These are phyloP conservation scores for Fusarium sterilihyphosum DNA, from an alignment of 2,329 filamentous ascomycete species.

Conservation along the genomic window DNA sequence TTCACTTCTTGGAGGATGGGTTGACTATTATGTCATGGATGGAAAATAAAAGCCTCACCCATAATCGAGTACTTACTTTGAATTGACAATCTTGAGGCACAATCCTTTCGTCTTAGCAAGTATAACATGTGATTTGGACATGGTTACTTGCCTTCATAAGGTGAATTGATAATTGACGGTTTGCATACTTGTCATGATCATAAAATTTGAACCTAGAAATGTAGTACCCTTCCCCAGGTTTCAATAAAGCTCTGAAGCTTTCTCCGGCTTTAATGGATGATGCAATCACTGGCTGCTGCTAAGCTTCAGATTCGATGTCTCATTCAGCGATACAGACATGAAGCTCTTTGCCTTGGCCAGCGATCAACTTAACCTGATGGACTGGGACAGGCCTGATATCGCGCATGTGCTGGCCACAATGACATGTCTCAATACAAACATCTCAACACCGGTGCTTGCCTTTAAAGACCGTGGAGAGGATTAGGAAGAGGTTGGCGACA, in stretches of 20 bases:
- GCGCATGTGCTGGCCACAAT: background rate
- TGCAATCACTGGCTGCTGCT: background rate
- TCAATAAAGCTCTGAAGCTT: too few species aligned
- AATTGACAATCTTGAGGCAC: background rate
- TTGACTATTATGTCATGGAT: background rate
- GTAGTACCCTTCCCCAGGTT: too few species aligned
- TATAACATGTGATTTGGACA: background rate
- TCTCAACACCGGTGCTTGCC: background rate
- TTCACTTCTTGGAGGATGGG: background rate
- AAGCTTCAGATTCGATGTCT: background rate
- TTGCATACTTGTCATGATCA: too few species aligned
- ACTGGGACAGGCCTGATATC: background rate
- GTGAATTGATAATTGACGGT: too few species aligned
- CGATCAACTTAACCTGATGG: background rate
- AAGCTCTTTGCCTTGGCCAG: background rate
- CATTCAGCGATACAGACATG: background rate
- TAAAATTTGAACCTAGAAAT: too few species aligned
- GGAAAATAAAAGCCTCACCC: background rate
- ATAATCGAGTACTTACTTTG: background rate
- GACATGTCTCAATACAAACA: background rate
- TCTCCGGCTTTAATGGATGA: too few species aligned
- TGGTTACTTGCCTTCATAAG: background rate
- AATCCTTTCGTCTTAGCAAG: rapidly evolving
- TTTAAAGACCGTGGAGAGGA: background rate
- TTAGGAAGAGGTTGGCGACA: background rate